Percentiles rank a stretch among this genome's conserved stretches.
Conservation (phyloP, 2,329 filamentous ascomycete species). For the Aspergillus sp. region DNA sequence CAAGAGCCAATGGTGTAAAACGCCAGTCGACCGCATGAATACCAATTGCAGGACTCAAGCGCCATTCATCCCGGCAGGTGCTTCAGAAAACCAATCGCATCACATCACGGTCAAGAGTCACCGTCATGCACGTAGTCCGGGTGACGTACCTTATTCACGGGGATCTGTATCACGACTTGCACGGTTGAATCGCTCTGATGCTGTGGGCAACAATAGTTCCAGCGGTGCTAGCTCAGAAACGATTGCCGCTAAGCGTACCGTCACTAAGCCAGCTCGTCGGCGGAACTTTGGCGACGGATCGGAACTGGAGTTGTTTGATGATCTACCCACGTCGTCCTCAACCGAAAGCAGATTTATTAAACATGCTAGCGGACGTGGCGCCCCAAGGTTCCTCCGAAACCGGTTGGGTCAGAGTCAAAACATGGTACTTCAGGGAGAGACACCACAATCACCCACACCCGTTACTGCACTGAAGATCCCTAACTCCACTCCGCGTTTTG, state of each 20-base stretch:
- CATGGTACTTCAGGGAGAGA: constrained; percentile 24
- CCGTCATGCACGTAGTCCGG: constrained; percentile 60
- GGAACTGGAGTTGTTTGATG: constrained; percentile 89
- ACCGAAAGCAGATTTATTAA: constrained; percentile 78
- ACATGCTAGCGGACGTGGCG: constrained; percentile 63
- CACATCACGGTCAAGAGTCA: constrained; percentile 66
- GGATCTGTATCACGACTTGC: constrained; percentile 36
- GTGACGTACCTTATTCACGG: constrained; percentile 40
- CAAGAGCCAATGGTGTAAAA: constrained; percentile 45
- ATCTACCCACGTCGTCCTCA: constrained; percentile 78
- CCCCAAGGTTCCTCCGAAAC: constrained; percentile 55
- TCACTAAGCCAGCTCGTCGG: constrained; percentile 64
- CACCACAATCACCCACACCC: constrained; percentile 52
- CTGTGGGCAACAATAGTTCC: constrained; percentile 37
- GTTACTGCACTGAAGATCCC: constrained; percentile 45
- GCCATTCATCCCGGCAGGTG: constrained; percentile 75
- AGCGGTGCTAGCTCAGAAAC: constrained; percentile 45
- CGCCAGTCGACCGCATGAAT: constrained; percentile 57
- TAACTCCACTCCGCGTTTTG: constrained; percentile 55
- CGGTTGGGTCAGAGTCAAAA: constrained; percentile 42
- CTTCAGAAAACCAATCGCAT: constrained; percentile 66
- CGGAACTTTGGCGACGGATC: constrained; percentile 84
- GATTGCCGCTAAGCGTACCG: constrained; percentile 58
- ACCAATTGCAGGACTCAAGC: constrained; percentile 53
- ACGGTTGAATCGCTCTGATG: constrained; percentile 40